Percentiles rank a stretch among this genome's conserved stretches.
Conservation (phyloP, 1,139 yeast species). For the Eremothecium cymbalariae region DNA sequence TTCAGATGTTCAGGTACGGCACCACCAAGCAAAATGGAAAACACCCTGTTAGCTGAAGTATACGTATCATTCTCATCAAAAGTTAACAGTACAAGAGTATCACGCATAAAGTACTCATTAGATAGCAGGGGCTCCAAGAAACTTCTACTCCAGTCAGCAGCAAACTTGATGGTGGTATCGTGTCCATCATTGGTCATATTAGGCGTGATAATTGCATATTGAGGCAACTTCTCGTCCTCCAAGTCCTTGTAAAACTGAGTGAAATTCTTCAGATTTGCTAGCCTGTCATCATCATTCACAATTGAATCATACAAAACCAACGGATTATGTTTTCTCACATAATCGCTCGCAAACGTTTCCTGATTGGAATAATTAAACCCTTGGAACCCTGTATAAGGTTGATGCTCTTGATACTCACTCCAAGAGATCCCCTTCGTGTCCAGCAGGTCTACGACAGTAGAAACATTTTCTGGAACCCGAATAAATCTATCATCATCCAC, state of each 20-base stretch:
- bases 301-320: slow-evolving; percentile 37
- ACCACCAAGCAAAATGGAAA: slow-evolving; percentile 39
- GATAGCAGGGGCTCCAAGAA: slow-evolving; percentile 38
- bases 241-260: slow-evolving; percentile 38
- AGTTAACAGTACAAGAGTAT: slow-evolving; percentile 38
- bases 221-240: slow-evolving; percentile 36
- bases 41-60: slow-evolving; percentile 37
- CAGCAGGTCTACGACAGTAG: slow-evolving; percentile 40
- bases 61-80: slow-evolving; percentile 42
- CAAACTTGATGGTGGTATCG: slow-evolving; percentile 37
- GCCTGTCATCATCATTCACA: slow-evolving; percentile 30
- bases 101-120: slow-evolving; percentile 39
- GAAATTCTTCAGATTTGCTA: slow-evolving; percentile 39
- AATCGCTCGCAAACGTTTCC: slow-evolving; percentile 37
- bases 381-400: slow-evolving; percentile 42
- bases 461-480: slow-evolving; percentile 37
- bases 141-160: slow-evolving; percentile 39
- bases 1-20: slow-evolving; percentile 35
- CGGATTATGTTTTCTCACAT: slow-evolving; percentile 45
- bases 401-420: slow-evolving; percentile 44
- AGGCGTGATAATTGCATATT: slow-evolving; percentile 44
- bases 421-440: slow-evolving; percentile 39
- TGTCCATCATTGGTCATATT: slow-evolving; percentile 46
- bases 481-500: slow-evolving; percentile 38
- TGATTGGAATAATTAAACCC: slow-evolving; percentile 41